Base-by-base conservation (phyloP, 306 rosid genomes). In the Vachellia collinsii region DNA sequence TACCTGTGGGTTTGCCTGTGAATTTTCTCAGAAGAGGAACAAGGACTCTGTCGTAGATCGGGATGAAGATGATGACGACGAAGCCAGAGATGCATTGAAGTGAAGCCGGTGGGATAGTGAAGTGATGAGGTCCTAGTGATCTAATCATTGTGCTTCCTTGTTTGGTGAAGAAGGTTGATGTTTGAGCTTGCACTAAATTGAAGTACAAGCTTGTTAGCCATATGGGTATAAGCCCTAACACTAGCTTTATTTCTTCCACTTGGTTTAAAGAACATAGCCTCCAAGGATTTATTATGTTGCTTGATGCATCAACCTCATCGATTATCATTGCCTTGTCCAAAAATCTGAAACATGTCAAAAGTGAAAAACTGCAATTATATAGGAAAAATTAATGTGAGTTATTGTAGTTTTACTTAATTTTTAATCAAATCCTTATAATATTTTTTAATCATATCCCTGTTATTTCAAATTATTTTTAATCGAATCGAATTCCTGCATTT, bases 231-330 rank as follows among this genome's bases (percentile, higher is more conserved):
- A 89, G 78, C 13, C 90, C 83, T 6, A 82, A 25, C 10, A 86
- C 75, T 10, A 80, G 81, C 84, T 86, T 89, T 42, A 80, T 87
- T 78, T 89, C 87, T 85, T 86, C 90, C 37, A 89, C 92, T 79
- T 89, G 88, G 43, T 23, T 69, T 12, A 76, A 50, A 3, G 90
- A 64, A 83, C 92, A 86, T 39, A 86, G 46, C 63, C 90, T 87
- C 88, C 92, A 89, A 2, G 81, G 90, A 7, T 86, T 70, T 42
- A 79, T 79, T 0, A 12, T 44, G 12, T 54, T 79, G 11, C 74
- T 81, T 61, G 79, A 78, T 14, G 76, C 72, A 63, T 88, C 91
- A 9, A 16, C 13, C 1, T 82, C 70, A 43, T 87, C 90, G 10
- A 82, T 79, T 5, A 87, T 58, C 51, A 74, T 71, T 38, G 92